phyloP scores from a whole-genome alignment of 1,139 yeast species.

The Magnusiomyces fungicola region DNA sequence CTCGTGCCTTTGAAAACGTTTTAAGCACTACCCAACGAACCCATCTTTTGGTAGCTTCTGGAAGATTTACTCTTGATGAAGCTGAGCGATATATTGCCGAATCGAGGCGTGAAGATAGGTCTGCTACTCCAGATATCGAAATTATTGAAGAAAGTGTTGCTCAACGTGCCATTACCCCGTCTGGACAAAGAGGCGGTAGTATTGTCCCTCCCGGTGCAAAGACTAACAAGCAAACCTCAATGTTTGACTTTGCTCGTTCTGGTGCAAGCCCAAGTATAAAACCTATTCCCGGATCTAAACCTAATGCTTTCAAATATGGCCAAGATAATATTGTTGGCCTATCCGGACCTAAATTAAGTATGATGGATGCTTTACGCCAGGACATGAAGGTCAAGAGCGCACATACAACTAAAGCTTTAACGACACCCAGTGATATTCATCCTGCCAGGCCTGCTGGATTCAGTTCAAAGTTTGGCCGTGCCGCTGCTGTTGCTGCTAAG shows the following conservation, averaged over 20 bases:
- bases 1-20: conserved; percentile 21
- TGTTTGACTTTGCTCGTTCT: conserved; percentile 19
- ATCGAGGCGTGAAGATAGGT: no score
- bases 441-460: conserved; percentile 85
- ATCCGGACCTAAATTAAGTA: conserved; percentile 21
- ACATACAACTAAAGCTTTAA: conserved; percentile 13
- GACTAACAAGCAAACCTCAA: conserved; percentile 17
- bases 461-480: conserved; percentile 20
- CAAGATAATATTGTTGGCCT: conserved; percentile 11
- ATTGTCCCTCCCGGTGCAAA: not conserved
- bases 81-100: conserved; percentile 15
- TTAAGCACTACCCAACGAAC: conserved; percentile 22
- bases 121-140: conserved; percentile 11
- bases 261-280: conserved; percentile 2
- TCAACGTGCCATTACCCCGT: not conserved
- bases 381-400: conserved; percentile 19
- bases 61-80: conserved; percentile 20
- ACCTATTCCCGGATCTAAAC: not conserved
- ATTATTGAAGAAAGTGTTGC: conserved; percentile 1
- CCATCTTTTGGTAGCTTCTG: conserved; percentile 22
- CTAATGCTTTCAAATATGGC: not conserved
- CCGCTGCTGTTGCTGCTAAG: conserved; percentile 20
- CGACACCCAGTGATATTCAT: conserved; percentile 34
- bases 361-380: conserved; percentile 27
- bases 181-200: no score